Evolutionary conservation across 148 eudicot species (phyloP).

Genomic region (Rhododendron griersonianum): DNA sequence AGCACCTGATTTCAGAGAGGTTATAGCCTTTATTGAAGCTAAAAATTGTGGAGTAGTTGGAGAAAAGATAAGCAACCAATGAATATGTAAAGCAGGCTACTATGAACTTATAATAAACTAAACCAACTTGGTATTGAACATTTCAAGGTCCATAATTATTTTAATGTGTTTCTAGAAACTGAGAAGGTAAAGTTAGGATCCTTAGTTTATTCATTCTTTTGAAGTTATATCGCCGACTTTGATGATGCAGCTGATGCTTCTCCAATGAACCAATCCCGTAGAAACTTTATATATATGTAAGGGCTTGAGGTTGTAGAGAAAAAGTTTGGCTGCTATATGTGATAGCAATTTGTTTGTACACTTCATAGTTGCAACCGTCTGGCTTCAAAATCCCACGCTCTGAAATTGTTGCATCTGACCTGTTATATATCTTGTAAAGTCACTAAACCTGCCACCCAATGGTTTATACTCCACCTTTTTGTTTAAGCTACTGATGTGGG

Average conservation of each 20-base stretch:
- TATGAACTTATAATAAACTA: background rate
- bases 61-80: background rate
- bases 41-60: background rate
- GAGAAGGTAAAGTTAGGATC: background rate
- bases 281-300: background rate
- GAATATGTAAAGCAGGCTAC: background rate
- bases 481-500: background rate
- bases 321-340: background rate
- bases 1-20: background rate
- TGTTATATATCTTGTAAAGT: background rate
- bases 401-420: conserved; percentile 1
- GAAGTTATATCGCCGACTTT: background rate
- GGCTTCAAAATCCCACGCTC: background rate
- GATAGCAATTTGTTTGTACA: background rate
- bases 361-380: background rate
- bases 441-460: background rate
- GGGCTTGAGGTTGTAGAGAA: background rate
- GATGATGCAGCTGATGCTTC: background rate
- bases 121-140: background rate
- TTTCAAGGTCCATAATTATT: background rate
- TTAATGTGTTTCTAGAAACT: background rate
- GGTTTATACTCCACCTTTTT: background rate
- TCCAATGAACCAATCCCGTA: background rate
- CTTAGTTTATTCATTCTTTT: background rate
- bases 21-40: background rate